phyloP scores from a whole-genome alignment of 169 alveolate genomes.

The Plasmodium fragile region DNA sequence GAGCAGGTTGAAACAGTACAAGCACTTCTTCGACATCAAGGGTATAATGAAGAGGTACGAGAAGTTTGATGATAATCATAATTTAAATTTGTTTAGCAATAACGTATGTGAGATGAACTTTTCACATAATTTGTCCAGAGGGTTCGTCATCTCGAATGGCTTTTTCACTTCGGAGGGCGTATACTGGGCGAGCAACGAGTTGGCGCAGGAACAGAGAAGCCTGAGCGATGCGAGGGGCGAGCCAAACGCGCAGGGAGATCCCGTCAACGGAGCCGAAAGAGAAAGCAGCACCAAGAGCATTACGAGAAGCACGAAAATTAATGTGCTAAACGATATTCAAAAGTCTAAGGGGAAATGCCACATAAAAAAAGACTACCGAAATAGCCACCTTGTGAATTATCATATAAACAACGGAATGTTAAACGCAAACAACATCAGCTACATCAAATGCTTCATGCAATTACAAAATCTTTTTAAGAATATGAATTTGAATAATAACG shows the following conservation, averaged over 20 bases:
- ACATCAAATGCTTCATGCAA: constrained; percentile 18
- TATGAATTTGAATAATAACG: neutral
- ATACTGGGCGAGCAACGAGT: neutral
- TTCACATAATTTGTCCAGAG: constrained; percentile 19
- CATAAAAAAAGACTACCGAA: constrained; percentile 34
- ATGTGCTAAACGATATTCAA: constrained; percentile 43
- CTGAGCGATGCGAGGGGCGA: neutral
- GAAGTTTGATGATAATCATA: constrained; percentile 9
- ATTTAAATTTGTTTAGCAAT: constrained; percentile 9
- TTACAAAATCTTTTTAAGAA: constrained; percentile 3
- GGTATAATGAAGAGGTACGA: constrained; percentile 13
- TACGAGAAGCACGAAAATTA: neutral
- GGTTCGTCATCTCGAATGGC: constrained; percentile 3
- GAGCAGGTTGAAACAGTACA: constrained; percentile 9
- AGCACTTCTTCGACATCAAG: constrained; percentile 44
- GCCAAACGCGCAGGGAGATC: neutral
- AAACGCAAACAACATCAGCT: constrained; percentile 21
- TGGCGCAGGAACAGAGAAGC: neutral
- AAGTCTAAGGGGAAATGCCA: constrained; percentile 21
- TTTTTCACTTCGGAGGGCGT: constrained; percentile 1
- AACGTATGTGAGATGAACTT: neutral
- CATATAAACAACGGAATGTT: constrained; percentile 15
- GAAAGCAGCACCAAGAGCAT: neutral
- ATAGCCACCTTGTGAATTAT: constrained; percentile 5
- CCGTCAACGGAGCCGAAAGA: neutral